phyloP scores from a whole-genome alignment of 805 yeast genomes.

The Allodekkera sacchari region DNA sequence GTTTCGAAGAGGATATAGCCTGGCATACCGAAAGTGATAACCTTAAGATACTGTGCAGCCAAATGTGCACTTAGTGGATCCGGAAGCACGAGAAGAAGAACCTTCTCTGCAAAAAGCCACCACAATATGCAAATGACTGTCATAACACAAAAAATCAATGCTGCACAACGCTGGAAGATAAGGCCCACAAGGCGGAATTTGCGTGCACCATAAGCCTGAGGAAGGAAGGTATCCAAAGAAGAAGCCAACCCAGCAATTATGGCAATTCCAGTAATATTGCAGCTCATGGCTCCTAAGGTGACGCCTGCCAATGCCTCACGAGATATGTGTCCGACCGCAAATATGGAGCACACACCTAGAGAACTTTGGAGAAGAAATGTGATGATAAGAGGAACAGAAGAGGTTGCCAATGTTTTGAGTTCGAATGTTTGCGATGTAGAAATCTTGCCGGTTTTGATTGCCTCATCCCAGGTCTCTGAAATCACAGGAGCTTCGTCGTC shows the following conservation, averaged over 20 bases:
- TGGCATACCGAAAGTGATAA: slow-evolving; percentile 59
- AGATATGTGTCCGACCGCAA: slow-evolving; percentile 70
- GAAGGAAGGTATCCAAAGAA: slow-evolving; percentile 67
- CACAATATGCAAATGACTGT: slow-evolving; percentile 53
- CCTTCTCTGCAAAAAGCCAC: slow-evolving; percentile 45
- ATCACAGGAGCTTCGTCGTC: slow-evolving; percentile 16
- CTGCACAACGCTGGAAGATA: slow-evolving; percentile 59
- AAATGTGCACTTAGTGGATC: slow-evolving; percentile 37
- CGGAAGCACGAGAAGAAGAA: slow-evolving; percentile 35
- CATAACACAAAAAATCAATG: slow-evolving; percentile 40
- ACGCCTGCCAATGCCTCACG: slow-evolving; percentile 67
- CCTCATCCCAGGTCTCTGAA: slow-evolving; percentile 26
- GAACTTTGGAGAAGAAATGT: slow-evolving; percentile 69
- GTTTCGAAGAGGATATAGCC: slow-evolving; percentile 62
- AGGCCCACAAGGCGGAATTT: slow-evolving; percentile 60
- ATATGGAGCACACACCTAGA: slow-evolving; percentile 66
- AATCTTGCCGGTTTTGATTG: slow-evolving; percentile 31
- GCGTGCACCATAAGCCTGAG: slow-evolving; percentile 68
- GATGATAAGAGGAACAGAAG: slow-evolving; percentile 50
- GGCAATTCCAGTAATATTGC: slow-evolving; percentile 68
- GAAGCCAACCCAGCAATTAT: slow-evolving; percentile 75
- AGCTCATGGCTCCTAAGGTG: slow-evolving; percentile 68
- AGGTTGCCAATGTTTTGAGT: slow-evolving; percentile 28
- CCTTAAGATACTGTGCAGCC: slow-evolving; percentile 50
- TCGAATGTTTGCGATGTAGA: slow-evolving; percentile 34